Conservation (phyloP, 2,329 filamentous ascomycete genomes). For the Lachnellula cervina region DNA sequence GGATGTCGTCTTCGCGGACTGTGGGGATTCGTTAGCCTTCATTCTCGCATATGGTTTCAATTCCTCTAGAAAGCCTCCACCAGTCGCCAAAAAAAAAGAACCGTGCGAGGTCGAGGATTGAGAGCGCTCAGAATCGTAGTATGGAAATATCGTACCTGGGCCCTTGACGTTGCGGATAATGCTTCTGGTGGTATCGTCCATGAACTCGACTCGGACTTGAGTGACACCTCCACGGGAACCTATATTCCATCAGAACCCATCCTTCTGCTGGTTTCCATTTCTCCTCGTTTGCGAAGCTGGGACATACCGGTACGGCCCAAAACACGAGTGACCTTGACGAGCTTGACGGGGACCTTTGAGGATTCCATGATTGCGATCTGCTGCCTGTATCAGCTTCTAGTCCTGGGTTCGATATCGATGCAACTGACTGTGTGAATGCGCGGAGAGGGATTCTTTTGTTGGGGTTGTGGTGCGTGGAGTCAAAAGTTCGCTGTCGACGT, state of each 20-base stretch:
- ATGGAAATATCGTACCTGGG: conserved; percentile 65
- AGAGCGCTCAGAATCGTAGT: too few relatives aligned
- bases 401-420: too few relatives aligned
- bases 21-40: conserved; percentile 3
- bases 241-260: conserved; percentile 34
- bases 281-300: neutral
- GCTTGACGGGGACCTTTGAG: conserved; percentile 95
- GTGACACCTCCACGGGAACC: conserved; percentile 99
- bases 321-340: conserved; percentile 98
- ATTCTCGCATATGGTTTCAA: too few relatives aligned
- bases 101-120: too few relatives aligned
- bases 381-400: too few relatives aligned
- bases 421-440: too few relatives aligned
- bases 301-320: conserved; percentile 91
- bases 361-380: conserved; percentile 66
- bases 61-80: too few relatives aligned
- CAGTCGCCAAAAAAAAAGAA: too few relatives aligned
- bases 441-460: too few relatives aligned
- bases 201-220: conserved; percentile 99
- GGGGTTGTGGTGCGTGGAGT: too few relatives aligned
- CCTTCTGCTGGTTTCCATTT: too few relatives aligned
- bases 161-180: conserved; percentile 99
- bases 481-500: too few relatives aligned
- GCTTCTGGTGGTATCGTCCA: conserved; percentile 96
- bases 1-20: conserved; percentile 88